Conservation (phyloP, 148 eudicot genomes). For the Amaranthus hypochondriacus region DNA sequence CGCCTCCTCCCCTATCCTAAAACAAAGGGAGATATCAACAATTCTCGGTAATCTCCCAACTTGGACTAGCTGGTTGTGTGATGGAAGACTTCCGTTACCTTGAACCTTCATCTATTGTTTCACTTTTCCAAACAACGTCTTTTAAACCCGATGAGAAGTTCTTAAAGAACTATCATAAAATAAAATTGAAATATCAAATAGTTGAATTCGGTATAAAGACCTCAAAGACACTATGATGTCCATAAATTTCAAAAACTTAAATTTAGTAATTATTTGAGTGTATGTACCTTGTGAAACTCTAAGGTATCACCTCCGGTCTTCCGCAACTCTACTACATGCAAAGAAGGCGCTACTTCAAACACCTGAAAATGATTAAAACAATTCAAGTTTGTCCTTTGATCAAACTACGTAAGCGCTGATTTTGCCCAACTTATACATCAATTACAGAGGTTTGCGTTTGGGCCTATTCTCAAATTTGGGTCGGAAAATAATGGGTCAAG, state of each 20-base stretch:
- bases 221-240: not conserved
- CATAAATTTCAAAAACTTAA: no score
- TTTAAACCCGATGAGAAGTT: conserved; percentile 67
- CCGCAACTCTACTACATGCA: conserved; percentile 85
- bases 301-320: conserved; percentile 88
- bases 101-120: conserved; percentile 19
- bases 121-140: conserved; percentile 64
- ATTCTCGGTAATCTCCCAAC: not conserved
- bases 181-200: not conserved
- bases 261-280: not conserved
- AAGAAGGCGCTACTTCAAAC: conserved; percentile 85
- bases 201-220: not conserved
- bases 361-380: conserved; percentile 39
- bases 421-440: no score
- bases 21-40: not conserved
- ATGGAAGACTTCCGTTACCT: conserved; percentile 6
- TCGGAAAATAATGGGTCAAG: no score
- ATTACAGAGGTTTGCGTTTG: no score
- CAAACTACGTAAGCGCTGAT: no score
- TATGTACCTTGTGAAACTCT: conserved; percentile 63
- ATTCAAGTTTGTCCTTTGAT: not conserved
- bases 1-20: not conserved
- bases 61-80: not conserved
- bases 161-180: conserved; percentile 66
- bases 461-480: no score